Evolutionary conservation across 2,329 filamentous ascomycete species (phyloP).

Genomic region (Epichloe uncinata): DNA sequence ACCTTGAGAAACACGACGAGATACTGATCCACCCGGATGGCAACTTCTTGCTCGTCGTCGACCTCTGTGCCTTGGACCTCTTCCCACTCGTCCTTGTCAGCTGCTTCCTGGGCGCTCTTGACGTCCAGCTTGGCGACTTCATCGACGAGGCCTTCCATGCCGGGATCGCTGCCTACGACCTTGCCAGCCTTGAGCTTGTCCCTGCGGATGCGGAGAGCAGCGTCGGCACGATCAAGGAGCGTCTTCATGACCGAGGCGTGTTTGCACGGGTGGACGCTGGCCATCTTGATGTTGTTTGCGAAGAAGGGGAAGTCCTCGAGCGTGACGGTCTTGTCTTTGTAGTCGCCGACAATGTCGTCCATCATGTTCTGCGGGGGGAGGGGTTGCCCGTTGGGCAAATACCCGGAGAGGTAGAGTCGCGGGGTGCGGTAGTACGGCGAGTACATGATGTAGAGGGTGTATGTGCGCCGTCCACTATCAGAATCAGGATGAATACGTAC

Average conservation of each 20-base stretch:
- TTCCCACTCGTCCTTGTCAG: constrained; percentile 50
- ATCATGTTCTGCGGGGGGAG: constrained; percentile 73
- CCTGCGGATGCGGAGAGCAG: constrained; percentile 74
- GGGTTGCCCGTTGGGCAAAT: constrained; percentile 64
- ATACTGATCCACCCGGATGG: constrained; percentile 80
- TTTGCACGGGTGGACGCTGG: constrained; percentile 91
- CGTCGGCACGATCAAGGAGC: constrained; percentile 86
- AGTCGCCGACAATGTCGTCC: constrained; percentile 92
- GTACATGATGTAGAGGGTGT: constrained; percentile 97
- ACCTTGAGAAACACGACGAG: constrained; percentile 79
- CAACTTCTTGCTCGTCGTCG: constrained; percentile 60
- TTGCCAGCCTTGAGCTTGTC: constrained; percentile 61
- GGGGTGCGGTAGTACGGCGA: constrained; percentile 93
- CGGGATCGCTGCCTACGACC: constrained; percentile 32
- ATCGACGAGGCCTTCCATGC: constrained; percentile 77
- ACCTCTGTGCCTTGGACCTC: constrained; percentile 46
- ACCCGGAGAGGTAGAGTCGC: constrained; percentile 87
- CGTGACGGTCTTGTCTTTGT: constrained; percentile 97
- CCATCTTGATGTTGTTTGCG: constrained; percentile 85
- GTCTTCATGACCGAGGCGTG: constrained; percentile 98
- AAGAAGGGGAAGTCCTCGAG: constrained; percentile 96
- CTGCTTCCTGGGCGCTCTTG: constrained; percentile 36
- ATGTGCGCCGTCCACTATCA: constrained; percentile 75
- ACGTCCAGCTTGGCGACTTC: constrained; percentile 56
- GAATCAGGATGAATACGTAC: neutral